Base-by-base conservation (phyloP, 345 rosid species). In the Lagerstroemia speciosa region DNA sequence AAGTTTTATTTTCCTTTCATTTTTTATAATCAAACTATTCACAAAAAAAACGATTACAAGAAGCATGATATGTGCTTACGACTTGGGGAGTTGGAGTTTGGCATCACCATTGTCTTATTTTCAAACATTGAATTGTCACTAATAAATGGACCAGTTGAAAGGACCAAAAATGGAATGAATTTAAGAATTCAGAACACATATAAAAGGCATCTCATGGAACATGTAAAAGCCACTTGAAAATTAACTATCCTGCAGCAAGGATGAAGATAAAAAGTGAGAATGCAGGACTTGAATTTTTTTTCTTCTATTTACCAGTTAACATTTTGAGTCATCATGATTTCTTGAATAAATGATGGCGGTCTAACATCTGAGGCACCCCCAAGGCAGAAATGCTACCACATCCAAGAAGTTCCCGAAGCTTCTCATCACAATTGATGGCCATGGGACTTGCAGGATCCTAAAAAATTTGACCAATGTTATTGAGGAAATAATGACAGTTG, bases 271-370 rank as follows among this genome's bases (percentile, higher is more conserved):
- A 24, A 24, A 22, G 27, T 24, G 30, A 55, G 4, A 26, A 6
- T 19, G 55, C 6, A 48, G 24, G n/a, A 48, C 20, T 3, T 3
- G 26, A 19, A 19, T 1, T 19, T 15, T 41, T 0, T 41, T 41
- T 50, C 19, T 50, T 26, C 2, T 31, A 19, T 48, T 50, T 53
- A 50, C 36, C 62, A 32, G 41, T 48, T 57, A 67, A 33, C 41
- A 67, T 53, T 69, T 64, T 45, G 69, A 70, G 37, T 57, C 63
- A 82, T 87, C 84, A 90, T 27, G 88, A 83, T 70, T 33, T 78
- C 79, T 81, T 84, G 76, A 84, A 79, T 74, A 90, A 83, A 78
- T 87, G 93, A 73, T 85, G 87, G 50, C 87, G 86, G 8, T 83
- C 83, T 76, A 90, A 72, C 84, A 80, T 76, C 83, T 85, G 61